These are phyloP conservation scores for Dioscorea dumetorum DNA, from an alignment of 106 monocot genomes.

Conservation along the genomic window DNA sequence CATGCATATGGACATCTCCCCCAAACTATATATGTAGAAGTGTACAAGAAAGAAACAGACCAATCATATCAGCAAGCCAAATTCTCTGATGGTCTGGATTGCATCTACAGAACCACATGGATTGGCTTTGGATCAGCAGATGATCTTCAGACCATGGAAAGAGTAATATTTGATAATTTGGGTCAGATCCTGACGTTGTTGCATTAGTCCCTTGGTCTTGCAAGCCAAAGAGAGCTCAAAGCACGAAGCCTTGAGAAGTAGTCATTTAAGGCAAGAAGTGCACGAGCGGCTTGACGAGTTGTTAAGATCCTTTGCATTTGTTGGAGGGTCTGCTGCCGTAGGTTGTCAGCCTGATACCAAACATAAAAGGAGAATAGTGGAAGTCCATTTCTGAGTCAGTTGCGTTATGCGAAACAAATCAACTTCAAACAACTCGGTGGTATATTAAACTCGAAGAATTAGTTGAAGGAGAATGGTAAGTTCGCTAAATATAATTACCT, in stretches of 20 bases:
- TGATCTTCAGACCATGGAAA: too few species aligned
- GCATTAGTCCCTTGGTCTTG: slow-evolving; percentile 37
- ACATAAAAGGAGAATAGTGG: background rate
- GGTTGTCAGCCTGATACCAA: slow-evolving; percentile 42
- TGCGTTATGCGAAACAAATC: too few species aligned
- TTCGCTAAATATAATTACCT: slow-evolving; percentile 13
- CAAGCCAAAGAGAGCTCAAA: slow-evolving; percentile 62
- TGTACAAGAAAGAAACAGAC: too few species aligned
- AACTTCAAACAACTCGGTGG: background rate
- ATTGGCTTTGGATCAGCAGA: too few species aligned
- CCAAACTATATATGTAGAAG: too few species aligned
- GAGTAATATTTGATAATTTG: too few species aligned
- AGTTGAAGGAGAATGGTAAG: background rate
- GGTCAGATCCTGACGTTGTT: too few species aligned
- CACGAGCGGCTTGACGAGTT: slow-evolving; percentile 57
- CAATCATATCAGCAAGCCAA: too few species aligned
- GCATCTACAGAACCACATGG: too few species aligned
- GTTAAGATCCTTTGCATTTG: slow-evolving; percentile 59
- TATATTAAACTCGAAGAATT: background rate
- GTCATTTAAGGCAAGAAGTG: slow-evolving; percentile 51
- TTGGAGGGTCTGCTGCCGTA: slow-evolving; percentile 53
- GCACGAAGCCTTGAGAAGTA: slow-evolving; percentile 57
- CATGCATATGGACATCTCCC: too few species aligned
- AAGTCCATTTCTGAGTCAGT: too few species aligned
- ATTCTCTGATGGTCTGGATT: too few species aligned